A percentile compares a stretch with the other conserved stretches of the same genome.
These are phyloP conservation scores for Diaporthe eres DNA, from an alignment of 2,329 filamentous ascomycete genomes.

Conservation along the genomic window DNA sequence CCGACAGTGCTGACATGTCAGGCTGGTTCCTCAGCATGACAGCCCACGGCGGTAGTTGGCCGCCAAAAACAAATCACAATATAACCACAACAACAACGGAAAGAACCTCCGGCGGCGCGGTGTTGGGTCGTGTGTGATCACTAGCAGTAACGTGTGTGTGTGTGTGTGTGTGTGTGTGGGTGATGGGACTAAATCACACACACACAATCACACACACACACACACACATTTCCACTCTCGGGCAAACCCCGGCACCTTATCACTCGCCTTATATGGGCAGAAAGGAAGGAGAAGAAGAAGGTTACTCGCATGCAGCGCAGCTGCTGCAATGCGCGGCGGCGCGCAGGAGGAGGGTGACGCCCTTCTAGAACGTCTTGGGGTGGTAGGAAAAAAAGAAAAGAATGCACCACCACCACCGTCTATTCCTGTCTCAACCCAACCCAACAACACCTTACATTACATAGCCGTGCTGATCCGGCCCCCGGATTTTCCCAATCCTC, in stretches of 20 bases:
- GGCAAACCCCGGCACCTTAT: slow-evolving; percentile 26
- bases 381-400: no score
- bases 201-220: not conserved
- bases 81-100: not conserved
- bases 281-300: slow-evolving; percentile 16
- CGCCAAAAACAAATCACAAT: not conserved
- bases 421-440: not conserved
- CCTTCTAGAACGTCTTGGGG: slow-evolving; percentile 32
- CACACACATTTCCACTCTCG: not conserved
- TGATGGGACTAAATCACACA: not conserved
- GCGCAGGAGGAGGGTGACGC: slow-evolving; percentile 14
- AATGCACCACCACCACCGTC: not conserved
- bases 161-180: not conserved
- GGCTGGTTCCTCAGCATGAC: not conserved
- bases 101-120: not conserved
- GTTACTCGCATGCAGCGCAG: not conserved
- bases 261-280: not conserved
- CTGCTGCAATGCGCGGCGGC: slow-evolving; percentile 1
- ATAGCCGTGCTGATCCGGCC: slow-evolving; percentile 24
- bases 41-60: not conserved
- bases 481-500: slow-evolving; percentile 13
- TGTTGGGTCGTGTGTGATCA: slow-evolving; percentile 2
- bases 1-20: not conserved
- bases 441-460: not conserved
- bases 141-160: not conserved